Percentiles rank a stretch among this genome's conserved stretches.
Evolutionary conservation across 768 basidiomycete species (phyloP).

Genomic region (Paxillus rubicundulus): DNA sequence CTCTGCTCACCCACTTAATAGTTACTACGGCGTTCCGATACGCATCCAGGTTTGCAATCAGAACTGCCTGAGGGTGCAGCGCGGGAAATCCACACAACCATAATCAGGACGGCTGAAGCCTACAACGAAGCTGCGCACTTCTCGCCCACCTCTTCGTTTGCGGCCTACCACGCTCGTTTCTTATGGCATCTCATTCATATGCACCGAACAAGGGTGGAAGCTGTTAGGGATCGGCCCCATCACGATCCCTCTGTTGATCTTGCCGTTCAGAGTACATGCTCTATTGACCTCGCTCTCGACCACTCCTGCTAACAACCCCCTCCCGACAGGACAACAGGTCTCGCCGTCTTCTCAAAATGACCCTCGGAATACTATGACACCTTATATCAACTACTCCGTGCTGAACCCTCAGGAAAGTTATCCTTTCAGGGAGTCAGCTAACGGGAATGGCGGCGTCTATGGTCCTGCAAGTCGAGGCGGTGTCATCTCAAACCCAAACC

Average conservation of each 20-base stretch:
- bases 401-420: conserved; percentile 20
- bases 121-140: conserved; percentile 69
- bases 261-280: conserved; percentile 48
- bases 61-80: conserved; percentile 61
- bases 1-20: conserved; percentile 25
- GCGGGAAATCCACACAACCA: conserved; percentile 62
- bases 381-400: conserved; percentile 17
- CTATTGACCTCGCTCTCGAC: neutral
- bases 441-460: conserved; percentile 14
- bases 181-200: conserved; percentile 66
- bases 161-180: conserved; percentile 80
- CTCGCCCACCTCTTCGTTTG: conserved; percentile 59
- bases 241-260: conserved; percentile 51
- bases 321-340: conserved; percentile 18
- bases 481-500: conserved; percentile 19
- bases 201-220: conserved; percentile 47
- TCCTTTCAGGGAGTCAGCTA: conserved; percentile 2
- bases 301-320: conserved; percentile 9
- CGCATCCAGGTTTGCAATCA: conserved; percentile 52
- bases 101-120: conserved; percentile 71
- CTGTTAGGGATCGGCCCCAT: conserved; percentile 38
- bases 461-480: conserved; percentile 12
- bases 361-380: conserved; percentile 6
- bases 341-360: conserved; percentile 22
- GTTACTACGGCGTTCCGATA: conserved; percentile 68